Evolutionary conservation across 2,329 filamentous ascomycete genomes (phyloP).

Genomic region (Diaporthe eres): DNA sequence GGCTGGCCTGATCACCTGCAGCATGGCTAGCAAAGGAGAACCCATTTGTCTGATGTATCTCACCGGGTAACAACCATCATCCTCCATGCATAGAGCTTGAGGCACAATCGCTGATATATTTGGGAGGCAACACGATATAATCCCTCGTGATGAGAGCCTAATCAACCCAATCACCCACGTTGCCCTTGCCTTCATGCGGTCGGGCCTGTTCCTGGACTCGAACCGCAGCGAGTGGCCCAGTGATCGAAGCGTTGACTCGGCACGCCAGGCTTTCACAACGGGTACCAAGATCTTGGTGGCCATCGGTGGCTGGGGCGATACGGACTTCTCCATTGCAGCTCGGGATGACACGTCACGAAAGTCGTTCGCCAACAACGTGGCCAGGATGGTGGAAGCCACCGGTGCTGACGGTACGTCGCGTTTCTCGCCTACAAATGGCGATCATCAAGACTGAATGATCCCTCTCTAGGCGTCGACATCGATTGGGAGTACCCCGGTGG

Average conservation of each 20-base stretch:
- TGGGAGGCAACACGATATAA: slow-evolving; percentile 61
- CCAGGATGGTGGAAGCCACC: slow-evolving; percentile 71
- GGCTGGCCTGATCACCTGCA: background rate
- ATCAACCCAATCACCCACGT: slow-evolving; percentile 66
- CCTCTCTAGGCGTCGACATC: slow-evolving; percentile 64
- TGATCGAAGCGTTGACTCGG: slow-evolving; percentile 64
- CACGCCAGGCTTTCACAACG: slow-evolving; percentile 62
- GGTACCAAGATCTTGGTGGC: slow-evolving; percentile 77
- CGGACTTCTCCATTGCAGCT: slow-evolving; percentile 73
- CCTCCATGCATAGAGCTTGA: background rate
- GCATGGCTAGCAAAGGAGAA: background rate
- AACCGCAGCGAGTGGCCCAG: slow-evolving; percentile 61
- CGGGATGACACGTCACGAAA: slow-evolving; percentile 64
- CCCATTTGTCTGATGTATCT: slow-evolving; percentile 62
- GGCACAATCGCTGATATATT: background rate
- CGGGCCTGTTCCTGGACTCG: slow-evolving; percentile 64
- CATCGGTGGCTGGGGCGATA: slow-evolving; percentile 82
- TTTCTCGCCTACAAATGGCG: slow-evolving; percentile 25
- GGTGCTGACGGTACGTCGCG: slow-evolving; percentile 73
- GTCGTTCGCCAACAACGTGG: slow-evolving; percentile 75
- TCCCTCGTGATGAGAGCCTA: slow-evolving; percentile 55
- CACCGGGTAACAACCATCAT: slow-evolving; percentile 58
- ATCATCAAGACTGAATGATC: slow-evolving; percentile 20
- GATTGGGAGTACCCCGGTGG: slow-evolving; percentile 77
- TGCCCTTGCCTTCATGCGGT: slow-evolving; percentile 70